Base-by-base conservation (phyloP, 2,329 filamentous ascomycete genomes). In the Aspergillus proliferans region DNA sequence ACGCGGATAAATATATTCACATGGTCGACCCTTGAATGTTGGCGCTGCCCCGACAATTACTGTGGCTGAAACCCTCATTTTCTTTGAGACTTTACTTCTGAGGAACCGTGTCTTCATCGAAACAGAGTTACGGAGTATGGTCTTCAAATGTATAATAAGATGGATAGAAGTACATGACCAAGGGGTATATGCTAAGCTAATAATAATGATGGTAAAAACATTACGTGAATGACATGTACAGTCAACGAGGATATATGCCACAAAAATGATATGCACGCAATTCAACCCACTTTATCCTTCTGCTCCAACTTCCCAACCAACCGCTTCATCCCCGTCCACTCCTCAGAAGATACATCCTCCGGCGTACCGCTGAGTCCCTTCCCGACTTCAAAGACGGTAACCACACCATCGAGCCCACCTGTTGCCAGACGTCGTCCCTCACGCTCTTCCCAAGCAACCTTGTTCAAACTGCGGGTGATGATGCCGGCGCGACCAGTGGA, bases 281-380 rank as follows among this genome's bases (percentile, higher is more conserved):
- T 30, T 56, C 52, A 67, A 51, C 57, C 62, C 50, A 61, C 61
- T 36, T 63, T 63, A 54, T 70, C 69, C 55, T 62, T 69, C 53
- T 72, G 71, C 70, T 94, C 91, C 52, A 92, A 71, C 60, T 85
- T 82, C 39, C 82, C 84, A 21, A 96, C 82, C 64, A 96, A 75
- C 70, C 89, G 91, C 82, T 96, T 97, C 58, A 98, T 87, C 33
- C 82, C 87, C 5, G 86, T 82, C 92, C 93, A 98, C 68, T 97
- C 92, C 62, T 98, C 93, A 46, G 83, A 83, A 66, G 87, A 86
- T 36, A 88, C 79, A 30, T 82, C 80, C 62, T 97, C 93, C 57
- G 86, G 84, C n/a, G 90, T 91, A 22, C 91, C 90, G 68, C 57
- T 91, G 82, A 60, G 79, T 75, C 21, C 89, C 85, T 49, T 72